Evolutionary conservation across 257 asterid genomes (phyloP), one percentile per base, ranked within the genome.

Genomic region (Orobanche coerulescens): DNA sequence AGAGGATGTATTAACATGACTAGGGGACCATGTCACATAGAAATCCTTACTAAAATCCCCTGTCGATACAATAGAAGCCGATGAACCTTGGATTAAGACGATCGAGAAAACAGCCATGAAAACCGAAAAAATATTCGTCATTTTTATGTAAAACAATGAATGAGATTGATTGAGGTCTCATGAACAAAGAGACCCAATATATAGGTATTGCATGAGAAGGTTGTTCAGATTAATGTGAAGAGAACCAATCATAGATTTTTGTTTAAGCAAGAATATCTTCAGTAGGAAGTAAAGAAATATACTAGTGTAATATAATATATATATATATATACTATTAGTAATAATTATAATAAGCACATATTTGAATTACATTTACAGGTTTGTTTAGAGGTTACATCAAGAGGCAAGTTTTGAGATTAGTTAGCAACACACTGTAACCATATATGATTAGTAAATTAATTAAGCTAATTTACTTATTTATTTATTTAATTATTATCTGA

Each of bases 31-130:
- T 56, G 73, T 73, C 50, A 88, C 93, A 12, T 22, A 69, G 83
- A 88, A 92, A 78, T 86, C 98, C 65, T 69, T 78, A 84, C 79
- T 92, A 12, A 82, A 92, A 78, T 92, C 95, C 24, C 96, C 96
- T 0, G 94, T 77, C 0, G 96, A 87, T 66, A 90, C 82, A 8
- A 82, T 81, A 19, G 92, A 80, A 54, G 81, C 90, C 57, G 69
- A 19, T 24, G 89, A 73, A 37, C 34, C 62, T 28, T 43, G 73
- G 61, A 68, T 22, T 26, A 70, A 53, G 16, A 37, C 40, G 18
- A 68, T 10, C 5, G 53, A 18, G 12, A 68, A 54, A 51, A 69
- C 12, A 2, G 42, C 58, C 0, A 71, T 37, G 6, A 76, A 36
- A 56, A 71, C n/a, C 14, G 20, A 42, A 6, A 78, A 58, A 19